Base-by-base conservation (phyloP, 2,329 filamentous ascomycete species). In the Pseudopithomyces chartarum region DNA sequence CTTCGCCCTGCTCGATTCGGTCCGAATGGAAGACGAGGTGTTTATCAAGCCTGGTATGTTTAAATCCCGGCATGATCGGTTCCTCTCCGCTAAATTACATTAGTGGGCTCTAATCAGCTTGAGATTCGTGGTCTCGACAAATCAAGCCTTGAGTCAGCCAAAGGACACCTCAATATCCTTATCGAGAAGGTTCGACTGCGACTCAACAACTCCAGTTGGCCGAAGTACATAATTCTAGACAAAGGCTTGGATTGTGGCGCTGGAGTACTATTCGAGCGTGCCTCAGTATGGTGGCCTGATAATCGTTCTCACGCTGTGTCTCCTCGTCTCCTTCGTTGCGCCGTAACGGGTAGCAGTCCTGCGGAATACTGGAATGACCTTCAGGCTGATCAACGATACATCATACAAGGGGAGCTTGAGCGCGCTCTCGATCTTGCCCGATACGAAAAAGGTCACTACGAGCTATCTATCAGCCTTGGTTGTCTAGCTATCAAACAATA, bases 221-320 rank as follows among this genome's bases (percentile, higher is more conserved):
- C 55, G 65, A 40, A 12, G 12, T 38, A 67, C 39, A 59, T 73
- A 11, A 52, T 74, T 10, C 59, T 74, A 1, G 71, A 75, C 49
- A 56, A 62, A 2, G 43, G 29, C 22, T 70, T 73, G 40, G 71
- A 66, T 3, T 44, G 58, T 12, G 43, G 68, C 13, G 45, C 34
- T n/a, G 32, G 45, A 17, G 60, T 73, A 6, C 26, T 59, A 1
- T 55, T 71, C 2, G 50, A 63, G 15, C 32, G 44, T 45, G 57
- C 60, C n/a, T 60, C 63, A 0, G 10, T 32, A 2, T 73, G 70
- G 72, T 73, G 70, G 70, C 72, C 72, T 0, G 54, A 58, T 17
- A 44, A 36, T 5, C 26, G 12, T 2, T 19, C 36, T 7, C 58
- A 67, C n/a, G 52, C 17, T 2, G 46, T 72, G 17, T 59, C 67